Evolutionary conservation across 2,329 filamentous ascomycete species (phyloP).

Genomic region (Raffaelea albimanens): DNA sequence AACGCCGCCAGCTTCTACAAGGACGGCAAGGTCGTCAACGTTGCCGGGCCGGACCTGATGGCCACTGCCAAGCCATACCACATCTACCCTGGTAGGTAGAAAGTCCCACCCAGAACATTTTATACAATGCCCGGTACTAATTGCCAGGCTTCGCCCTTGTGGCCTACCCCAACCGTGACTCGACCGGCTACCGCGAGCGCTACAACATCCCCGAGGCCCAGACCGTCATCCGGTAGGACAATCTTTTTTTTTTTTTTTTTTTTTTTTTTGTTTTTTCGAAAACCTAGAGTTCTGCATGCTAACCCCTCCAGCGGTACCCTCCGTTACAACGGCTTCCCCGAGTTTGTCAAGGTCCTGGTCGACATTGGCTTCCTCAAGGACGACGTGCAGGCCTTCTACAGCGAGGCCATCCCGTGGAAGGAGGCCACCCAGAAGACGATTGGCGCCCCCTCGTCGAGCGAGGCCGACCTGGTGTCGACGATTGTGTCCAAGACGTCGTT

Average conservation of each 20-base stretch:
- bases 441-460: conserved; percentile 53
- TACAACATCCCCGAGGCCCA: conserved; percentile 89
- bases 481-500: conserved; percentile 72
- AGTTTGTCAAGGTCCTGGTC: conserved; percentile 80
- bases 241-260: not conserved
- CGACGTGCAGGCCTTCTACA: conserved; percentile 54
- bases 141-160: conserved; percentile 67
- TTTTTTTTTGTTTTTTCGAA: not conserved
- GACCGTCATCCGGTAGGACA: conserved; percentile 58
- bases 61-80: conserved; percentile 77
- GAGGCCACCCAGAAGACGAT: conserved; percentile 74
- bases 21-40: conserved; percentile 64
- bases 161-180: conserved; percentile 91
- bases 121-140: not conserved
- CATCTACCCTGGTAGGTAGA: conserved; percentile 55
- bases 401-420: conserved; percentile 66
- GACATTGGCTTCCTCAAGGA: conserved; percentile 85
- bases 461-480: conserved; percentile 62
- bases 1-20: conserved; percentile 80
- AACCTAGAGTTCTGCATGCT: too few species aligned
- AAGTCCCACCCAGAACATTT: not conserved
- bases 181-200: conserved; percentile 74
- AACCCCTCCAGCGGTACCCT: conserved; percentile 48
- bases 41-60: conserved; percentile 68
- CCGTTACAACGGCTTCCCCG: conserved; percentile 80